These are phyloP conservation scores for Holtermannia corniformis DNA, from an alignment of 768 basidiomycete species.

Conservation along the genomic window DNA sequence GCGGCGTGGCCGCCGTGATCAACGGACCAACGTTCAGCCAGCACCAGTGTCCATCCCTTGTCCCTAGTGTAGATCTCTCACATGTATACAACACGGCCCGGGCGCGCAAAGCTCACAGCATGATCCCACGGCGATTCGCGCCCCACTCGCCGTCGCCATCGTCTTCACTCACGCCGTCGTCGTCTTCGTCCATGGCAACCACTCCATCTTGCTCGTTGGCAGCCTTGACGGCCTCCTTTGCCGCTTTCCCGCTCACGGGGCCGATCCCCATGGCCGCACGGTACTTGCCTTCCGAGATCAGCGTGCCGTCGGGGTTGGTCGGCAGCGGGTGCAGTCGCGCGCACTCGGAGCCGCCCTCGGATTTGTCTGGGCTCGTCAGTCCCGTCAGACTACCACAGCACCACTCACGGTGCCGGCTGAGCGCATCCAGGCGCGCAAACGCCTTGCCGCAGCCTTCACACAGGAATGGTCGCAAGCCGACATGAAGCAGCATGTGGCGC, in stretches of 20 bases:
- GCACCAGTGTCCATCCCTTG: no score
- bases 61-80: no score
- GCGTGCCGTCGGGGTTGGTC: constrained; percentile 40
- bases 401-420: constrained; percentile 79
- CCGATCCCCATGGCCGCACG: constrained; percentile 27
- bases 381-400: not conserved
- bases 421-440: constrained; percentile 89
- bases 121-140: not conserved
- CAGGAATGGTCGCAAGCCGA: constrained; percentile 81
- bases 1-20: no score
- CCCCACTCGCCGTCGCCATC: not conserved
- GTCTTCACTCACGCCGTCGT: not conserved
- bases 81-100: no score
- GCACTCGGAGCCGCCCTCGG: constrained; percentile 74
- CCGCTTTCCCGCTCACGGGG: no score
- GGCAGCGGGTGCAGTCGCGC: constrained; percentile 45
- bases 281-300: constrained; percentile 39
- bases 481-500: constrained; percentile 87
- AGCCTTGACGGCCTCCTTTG: not conserved
- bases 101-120: no score
- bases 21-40: no score
- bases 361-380: constrained; percentile 48
- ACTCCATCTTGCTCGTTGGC: not conserved
- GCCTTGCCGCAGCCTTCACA: constrained; percentile 89
- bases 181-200: not conserved